Evolutionary conservation across 108 stramenopile genomes (phyloP).

Genomic region (Aurantiochytrium sp.): DNA sequence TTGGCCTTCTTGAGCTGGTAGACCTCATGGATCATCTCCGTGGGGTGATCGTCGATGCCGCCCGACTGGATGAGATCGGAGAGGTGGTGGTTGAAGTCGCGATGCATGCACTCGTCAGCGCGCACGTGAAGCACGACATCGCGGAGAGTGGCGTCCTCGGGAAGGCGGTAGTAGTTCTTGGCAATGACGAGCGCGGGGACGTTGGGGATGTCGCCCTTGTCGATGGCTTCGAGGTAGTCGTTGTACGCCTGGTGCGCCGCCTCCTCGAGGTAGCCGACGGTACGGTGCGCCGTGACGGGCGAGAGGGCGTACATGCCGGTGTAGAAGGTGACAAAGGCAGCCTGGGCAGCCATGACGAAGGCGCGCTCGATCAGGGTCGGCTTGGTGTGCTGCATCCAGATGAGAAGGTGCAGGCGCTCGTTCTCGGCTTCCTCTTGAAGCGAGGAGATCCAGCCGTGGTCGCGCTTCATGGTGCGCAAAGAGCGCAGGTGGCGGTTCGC

Average conservation of each 20-base stretch:
- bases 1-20: neutral
- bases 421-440: constrained; percentile 97
- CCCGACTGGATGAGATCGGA: neutral
- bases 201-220: constrained; percentile 66
- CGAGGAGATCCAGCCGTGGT: constrained; percentile 84
- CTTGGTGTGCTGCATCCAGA: constrained; percentile 77
- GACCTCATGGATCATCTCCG: neutral
- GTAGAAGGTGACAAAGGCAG: constrained; percentile 73
- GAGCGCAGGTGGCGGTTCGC: constrained; percentile 81
- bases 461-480: constrained; percentile 79
- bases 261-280: constrained; percentile 94
- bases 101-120: constrained; percentile 86
- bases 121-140: constrained; percentile 84
- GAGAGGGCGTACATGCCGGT: constrained; percentile 74
- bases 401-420: constrained; percentile 91
- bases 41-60: neutral
- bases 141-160: constrained; percentile 75
- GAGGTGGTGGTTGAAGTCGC: constrained; percentile 79
- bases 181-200: constrained; percentile 58
- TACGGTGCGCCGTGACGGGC: constrained; percentile 85
- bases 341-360: constrained; percentile 68
- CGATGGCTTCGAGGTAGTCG: constrained; percentile 78
- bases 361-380: constrained; percentile 61
- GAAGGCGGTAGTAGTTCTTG: constrained; percentile 66
- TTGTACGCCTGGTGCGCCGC: constrained; percentile 81